Percentiles rank a stretch among this genome's conserved stretches.
Evolutionary conservation across 495 filamentous ascomycete species (phyloP).

Genomic region (Echria macrotheca): DNA sequence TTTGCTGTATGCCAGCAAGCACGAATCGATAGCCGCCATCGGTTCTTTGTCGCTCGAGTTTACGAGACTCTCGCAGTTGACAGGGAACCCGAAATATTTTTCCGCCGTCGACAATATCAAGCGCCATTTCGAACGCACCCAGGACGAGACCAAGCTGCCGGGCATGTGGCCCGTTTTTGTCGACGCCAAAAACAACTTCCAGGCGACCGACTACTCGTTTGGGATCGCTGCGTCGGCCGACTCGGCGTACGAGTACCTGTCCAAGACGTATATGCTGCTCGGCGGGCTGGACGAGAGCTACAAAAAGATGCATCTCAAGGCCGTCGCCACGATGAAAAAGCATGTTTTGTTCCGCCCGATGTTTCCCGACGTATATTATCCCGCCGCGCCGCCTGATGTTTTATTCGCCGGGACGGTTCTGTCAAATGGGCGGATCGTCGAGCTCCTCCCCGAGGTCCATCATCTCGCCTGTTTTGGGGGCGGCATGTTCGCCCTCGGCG

Average conservation of each 20-base stretch:
- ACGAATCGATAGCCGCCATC: slow-evolving; percentile 54
- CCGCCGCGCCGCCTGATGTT: slow-evolving; percentile 48
- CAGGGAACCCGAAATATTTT: slow-evolving; percentile 74
- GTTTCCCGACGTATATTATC: slow-evolving; percentile 44
- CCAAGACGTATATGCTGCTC: slow-evolving; percentile 55
- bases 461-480: slow-evolving; percentile 73
- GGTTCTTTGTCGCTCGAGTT: slow-evolving; percentile 81
- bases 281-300: slow-evolving; percentile 37
- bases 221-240: slow-evolving; percentile 70
- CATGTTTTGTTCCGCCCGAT: slow-evolving; percentile 65
- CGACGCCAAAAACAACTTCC: slow-evolving; percentile 42
- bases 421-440: slow-evolving; percentile 16
- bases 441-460: slow-evolving; percentile 36
- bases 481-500: slow-evolving; percentile 86
- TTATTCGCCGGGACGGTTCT: slow-evolving; percentile 53
- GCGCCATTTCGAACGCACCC: slow-evolving; percentile 62
- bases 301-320: slow-evolving; percentile 41
- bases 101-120: slow-evolving; percentile 77
- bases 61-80: slow-evolving; percentile 77
- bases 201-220: slow-evolving; percentile 40
- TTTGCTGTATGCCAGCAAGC: slow-evolving; percentile 33
- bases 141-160: slow-evolving; percentile 62
- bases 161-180: slow-evolving; percentile 75
- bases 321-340: slow-evolving; percentile 58
- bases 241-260: slow-evolving; percentile 85